Conservation (phyloP, 306 rosid genomes). For the Dryas octopetala region DNA sequence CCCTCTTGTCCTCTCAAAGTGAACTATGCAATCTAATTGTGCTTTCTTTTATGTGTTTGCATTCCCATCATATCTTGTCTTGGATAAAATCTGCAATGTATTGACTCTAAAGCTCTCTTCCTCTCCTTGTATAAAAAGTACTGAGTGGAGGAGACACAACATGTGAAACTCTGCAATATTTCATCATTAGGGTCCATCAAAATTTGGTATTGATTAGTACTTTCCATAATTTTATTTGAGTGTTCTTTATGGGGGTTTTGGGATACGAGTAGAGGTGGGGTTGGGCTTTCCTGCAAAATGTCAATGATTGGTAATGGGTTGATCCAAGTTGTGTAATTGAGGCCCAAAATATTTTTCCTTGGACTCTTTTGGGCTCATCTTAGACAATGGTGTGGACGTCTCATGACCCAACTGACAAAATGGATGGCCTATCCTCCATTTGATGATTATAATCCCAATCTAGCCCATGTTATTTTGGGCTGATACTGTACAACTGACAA, state of each 20-base stretch:
- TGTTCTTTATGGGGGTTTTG: constrained; percentile 19
- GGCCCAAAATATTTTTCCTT: not conserved
- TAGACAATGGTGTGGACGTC: not conserved
- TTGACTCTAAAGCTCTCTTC: constrained; percentile 18
- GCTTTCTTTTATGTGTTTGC: constrained; percentile 14
- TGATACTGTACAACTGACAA: not conserved
- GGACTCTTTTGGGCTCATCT: not conserved
- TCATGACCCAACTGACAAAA: too few species aligned
- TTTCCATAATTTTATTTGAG: not conserved
- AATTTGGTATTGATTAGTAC: constrained; percentile 15
- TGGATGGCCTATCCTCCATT: not conserved
- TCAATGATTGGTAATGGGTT: not conserved
- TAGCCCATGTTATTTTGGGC: not conserved
- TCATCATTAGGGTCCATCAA: constrained; percentile 31
- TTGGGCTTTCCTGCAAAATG: not conserved
- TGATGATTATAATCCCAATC: not conserved
- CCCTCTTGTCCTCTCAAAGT: constrained; percentile 32
- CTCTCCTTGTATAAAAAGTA: constrained; percentile 17
- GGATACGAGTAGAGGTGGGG: not conserved
- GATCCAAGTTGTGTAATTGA: not conserved
- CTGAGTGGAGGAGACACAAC: constrained; percentile 36
- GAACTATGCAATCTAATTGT: constrained; percentile 24
- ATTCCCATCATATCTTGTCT: constrained; percentile 27
- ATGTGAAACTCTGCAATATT: constrained; percentile 31
- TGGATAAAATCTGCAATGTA: constrained; percentile 26